Evolutionary conservation across 768 basidiomycete genomes (phyloP).

Genomic region (Bullera alba): DNA sequence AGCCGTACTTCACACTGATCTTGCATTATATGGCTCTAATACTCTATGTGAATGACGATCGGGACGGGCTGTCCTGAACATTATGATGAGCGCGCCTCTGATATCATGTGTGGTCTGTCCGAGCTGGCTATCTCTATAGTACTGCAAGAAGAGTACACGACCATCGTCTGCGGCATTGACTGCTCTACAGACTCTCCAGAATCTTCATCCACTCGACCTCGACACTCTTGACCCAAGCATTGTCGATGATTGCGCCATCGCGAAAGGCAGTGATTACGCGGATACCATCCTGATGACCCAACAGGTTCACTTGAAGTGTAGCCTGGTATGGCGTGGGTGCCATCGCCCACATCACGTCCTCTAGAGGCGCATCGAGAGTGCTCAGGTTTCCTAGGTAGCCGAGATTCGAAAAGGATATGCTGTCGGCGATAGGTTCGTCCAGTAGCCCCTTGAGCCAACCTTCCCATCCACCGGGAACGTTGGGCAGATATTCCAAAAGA

Average conservation of each 20-base stretch:
- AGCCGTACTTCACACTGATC: background rate
- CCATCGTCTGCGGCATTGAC: background rate
- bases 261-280: conserved; percentile 11
- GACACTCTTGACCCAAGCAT: conserved; percentile 7
- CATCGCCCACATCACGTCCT: conserved; percentile 20
- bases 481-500: conserved; percentile 16
- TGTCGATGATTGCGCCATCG: conserved; percentile 8
- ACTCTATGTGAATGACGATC: background rate
- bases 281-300: conserved; percentile 17
- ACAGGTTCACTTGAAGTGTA: conserved; percentile 5
- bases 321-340: conserved; percentile 7
- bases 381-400: background rate
- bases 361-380: background rate
- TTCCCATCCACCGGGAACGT: no score
- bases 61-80: background rate
- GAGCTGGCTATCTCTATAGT: background rate
- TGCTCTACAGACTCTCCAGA: conserved; percentile 3
- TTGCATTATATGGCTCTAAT: background rate
- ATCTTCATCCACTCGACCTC: conserved; percentile 8
- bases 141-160: background rate
- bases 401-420: background rate
- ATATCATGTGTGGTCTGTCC: background rate
- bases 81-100: background rate
- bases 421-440: no score
- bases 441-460: no score